phyloP scores from a whole-genome alignment of 441 rosid species.

The Hura crepitans region DNA sequence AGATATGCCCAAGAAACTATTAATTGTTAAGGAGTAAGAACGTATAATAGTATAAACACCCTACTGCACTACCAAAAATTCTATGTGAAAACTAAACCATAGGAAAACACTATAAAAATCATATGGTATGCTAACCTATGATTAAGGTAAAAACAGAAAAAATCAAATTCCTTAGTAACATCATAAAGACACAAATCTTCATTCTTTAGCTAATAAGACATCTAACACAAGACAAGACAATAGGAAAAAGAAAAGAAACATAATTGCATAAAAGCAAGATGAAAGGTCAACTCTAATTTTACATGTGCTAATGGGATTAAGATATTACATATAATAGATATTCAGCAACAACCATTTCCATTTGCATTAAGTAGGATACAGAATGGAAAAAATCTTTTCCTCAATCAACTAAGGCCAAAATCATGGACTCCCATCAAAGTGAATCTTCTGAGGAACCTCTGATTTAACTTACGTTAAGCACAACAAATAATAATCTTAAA shows the following conservation, averaged over 20 bases:
- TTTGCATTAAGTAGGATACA: conserved; percentile 52
- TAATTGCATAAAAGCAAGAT: not conserved
- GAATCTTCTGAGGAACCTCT: conserved; percentile 47
- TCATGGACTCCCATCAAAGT: conserved; percentile 50
- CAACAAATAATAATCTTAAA: conserved; percentile 27
- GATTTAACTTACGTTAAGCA: conserved; percentile 50
- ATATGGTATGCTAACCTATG: not conserved
- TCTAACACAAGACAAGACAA: not conserved
- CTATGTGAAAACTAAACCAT: not conserved
- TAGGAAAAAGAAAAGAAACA: conserved; percentile 8
- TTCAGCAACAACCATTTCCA: conserved; percentile 13
- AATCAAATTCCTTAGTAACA: not conserved
- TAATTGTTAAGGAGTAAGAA: conserved; percentile 38
- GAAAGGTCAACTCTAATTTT: not conserved
- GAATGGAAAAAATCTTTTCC: conserved; percentile 36
- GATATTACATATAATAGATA: conserved; percentile 4
- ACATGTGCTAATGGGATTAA: not conserved
- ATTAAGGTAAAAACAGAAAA: not conserved
- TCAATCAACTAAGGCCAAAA: conserved; percentile 43
- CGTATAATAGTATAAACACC: conserved; percentile 8
- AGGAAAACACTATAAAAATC: not conserved
- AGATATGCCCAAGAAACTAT: conserved; percentile 30
- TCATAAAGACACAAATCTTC: not conserved
- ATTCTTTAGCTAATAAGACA: not conserved
- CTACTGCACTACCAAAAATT: conserved; percentile 7